Conservation (phyloP, 441 rosid species). For the Raphanus hybrid region DNA sequence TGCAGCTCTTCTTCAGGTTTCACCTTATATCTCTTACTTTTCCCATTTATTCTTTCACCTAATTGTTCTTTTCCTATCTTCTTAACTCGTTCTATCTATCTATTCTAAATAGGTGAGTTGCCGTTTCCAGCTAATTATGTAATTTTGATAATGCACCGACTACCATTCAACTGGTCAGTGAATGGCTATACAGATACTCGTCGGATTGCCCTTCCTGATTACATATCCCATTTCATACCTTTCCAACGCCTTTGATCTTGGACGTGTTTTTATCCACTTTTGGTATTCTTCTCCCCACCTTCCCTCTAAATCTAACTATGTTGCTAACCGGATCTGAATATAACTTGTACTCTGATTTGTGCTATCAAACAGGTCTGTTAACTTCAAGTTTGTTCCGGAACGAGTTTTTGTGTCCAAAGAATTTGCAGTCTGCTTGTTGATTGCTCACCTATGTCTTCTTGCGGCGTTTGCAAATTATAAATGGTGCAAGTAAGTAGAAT, state of each 20-base stretch:
- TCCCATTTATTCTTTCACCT: conserved; percentile 1
- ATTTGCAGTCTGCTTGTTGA: conserved; percentile 80
- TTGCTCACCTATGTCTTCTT: conserved; percentile 71
- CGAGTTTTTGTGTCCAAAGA: conserved; percentile 82
- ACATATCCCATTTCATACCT: conserved; percentile 72
- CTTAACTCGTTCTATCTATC: conserved; percentile 36
- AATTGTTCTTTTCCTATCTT: conserved; percentile 7
- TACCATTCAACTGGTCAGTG: conserved; percentile 46
- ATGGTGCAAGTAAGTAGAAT: conserved; percentile 92
- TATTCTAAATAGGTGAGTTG: conserved; percentile 65
- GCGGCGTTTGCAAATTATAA: conserved; percentile 68
- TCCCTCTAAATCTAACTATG: conserved; percentile 4
- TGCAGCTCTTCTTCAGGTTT: conserved; percentile 94
- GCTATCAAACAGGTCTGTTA: conserved; percentile 82
- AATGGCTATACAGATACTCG: conserved; percentile 76
- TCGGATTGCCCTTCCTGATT: conserved; percentile 82
- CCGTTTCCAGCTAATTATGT: conserved; percentile 42
- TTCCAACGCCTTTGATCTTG: conserved; percentile 89
- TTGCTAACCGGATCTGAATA: background rate
- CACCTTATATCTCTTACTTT: conserved; percentile 11
- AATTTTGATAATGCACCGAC: conserved; percentile 39
- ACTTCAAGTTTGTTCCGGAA: conserved; percentile 94
- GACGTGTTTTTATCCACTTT: conserved; percentile 95
- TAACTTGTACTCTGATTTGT: conserved; percentile 30
- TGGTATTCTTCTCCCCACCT: conserved; percentile 53